phyloP scores from a whole-genome alignment of 805 yeast species.

The Metschnikowia amazonensis region DNA sequence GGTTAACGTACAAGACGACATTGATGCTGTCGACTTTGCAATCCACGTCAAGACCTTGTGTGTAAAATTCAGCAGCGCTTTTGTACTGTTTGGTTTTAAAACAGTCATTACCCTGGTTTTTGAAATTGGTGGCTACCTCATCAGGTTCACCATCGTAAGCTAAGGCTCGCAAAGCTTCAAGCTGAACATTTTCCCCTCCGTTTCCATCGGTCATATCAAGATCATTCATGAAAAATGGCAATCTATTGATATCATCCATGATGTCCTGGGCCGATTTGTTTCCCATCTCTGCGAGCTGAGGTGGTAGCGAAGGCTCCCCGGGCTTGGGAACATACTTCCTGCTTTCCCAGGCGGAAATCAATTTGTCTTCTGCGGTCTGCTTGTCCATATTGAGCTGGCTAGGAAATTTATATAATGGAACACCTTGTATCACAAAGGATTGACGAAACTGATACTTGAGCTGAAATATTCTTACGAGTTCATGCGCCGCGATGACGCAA shows the following conservation, averaged over 20 bases:
- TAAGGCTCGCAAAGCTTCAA: slow-evolving; percentile 87
- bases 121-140: slow-evolving; percentile 85
- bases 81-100: slow-evolving; percentile 67
- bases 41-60: slow-evolving; percentile 71
- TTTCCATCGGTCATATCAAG: slow-evolving; percentile 73
- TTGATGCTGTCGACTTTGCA: slow-evolving; percentile 55
- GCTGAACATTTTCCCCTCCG: slow-evolving; percentile 66
- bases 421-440: not conserved
- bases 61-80: slow-evolving; percentile 74
- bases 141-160: slow-evolving; percentile 96
- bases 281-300: slow-evolving; percentile 65
- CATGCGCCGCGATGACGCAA: not conserved
- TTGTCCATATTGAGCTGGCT: not conserved
- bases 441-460: not conserved
- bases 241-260: slow-evolving; percentile 67
- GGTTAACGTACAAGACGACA: slow-evolving; percentile 65
- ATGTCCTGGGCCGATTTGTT: slow-evolving; percentile 73
- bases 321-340: slow-evolving; percentile 39
- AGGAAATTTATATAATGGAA: not conserved
- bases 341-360: slow-evolving; percentile 41
- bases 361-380: slow-evolving; percentile 18
- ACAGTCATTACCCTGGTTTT: slow-evolving; percentile 88
- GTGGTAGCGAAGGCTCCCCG: slow-evolving; percentile 75
- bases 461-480: not conserved
- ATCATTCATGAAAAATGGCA: slow-evolving; percentile 93